These are phyloP conservation scores for Crithidia expoeki DNA, from an alignment of 208 protist genomes.

Conservation along the genomic window DNA sequence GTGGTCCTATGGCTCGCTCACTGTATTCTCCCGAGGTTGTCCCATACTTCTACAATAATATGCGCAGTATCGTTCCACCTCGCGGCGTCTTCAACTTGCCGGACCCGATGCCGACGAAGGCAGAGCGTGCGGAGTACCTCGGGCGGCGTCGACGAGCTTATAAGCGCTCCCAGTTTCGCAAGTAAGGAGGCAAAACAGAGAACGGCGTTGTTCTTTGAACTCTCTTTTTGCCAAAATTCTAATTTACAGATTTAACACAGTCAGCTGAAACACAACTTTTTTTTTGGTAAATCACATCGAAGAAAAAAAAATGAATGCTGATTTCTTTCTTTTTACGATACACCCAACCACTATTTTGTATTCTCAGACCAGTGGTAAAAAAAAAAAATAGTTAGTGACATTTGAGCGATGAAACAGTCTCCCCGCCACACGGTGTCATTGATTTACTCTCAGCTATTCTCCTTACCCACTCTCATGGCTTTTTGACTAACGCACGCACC, in stretches of 20 bases:
- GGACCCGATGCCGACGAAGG: conserved; percentile 45
- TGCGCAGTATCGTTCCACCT: conserved; percentile 67
- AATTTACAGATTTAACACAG: conserved; percentile 20
- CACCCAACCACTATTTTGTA: not conserved
- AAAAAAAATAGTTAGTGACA: not conserved
- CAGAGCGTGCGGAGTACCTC: conserved; percentile 43
- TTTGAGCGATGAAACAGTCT: too few species aligned
- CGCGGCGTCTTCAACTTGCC: conserved; percentile 73
- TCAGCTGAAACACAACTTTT: too few species aligned
- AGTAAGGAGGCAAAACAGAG: conserved; percentile 14
- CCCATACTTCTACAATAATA: conserved; percentile 74
- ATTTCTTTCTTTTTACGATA: conserved; percentile 5
- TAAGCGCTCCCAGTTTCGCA: conserved; percentile 33
- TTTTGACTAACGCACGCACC: not conserved
- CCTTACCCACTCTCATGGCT: not conserved
- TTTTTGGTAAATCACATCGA: not conserved
- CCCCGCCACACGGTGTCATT: too few species aligned
- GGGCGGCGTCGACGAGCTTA: conserved; percentile 24
- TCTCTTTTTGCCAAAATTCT: not conserved
- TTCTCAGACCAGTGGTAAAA: not conserved
- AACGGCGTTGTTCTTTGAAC: too few species aligned
- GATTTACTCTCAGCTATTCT: not conserved
- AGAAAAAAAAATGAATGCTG: conserved; percentile 2
- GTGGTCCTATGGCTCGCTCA: conserved; percentile 27
- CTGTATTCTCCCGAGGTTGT: conserved; percentile 60